A percentile compares a stretch with the other conserved stretches of the same genome.
phyloP scores from a whole-genome alignment of 2,329 filamentous ascomycete genomes.

The Fusarium sulawesiense region DNA sequence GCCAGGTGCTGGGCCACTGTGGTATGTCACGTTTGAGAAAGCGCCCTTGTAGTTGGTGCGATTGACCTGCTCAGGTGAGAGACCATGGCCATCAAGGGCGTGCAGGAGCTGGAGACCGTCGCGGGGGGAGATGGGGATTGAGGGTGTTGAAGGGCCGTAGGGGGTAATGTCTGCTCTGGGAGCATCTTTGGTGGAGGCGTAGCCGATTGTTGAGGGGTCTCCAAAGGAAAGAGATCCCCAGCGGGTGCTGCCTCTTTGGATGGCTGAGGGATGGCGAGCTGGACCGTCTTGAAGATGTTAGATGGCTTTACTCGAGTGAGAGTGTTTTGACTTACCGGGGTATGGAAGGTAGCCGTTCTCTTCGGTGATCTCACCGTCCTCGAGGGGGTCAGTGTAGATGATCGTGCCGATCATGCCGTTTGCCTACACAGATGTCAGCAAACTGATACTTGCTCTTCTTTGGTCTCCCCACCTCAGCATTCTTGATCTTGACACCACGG shows the following conservation, averaged over 20 bases:
- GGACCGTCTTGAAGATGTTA: constrained; percentile 18
- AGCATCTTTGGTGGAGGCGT: too few species aligned
- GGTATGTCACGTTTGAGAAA: constrained; percentile 28
- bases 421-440: neutral
- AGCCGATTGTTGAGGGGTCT: constrained; percentile 36
- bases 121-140: constrained; percentile 27
- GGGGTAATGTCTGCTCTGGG: constrained; percentile 21
- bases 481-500: constrained; percentile 36
- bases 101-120: constrained; percentile 21
- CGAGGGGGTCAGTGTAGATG: constrained; percentile 17
- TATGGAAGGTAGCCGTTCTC: constrained; percentile 26
- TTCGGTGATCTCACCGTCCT: constrained; percentile 33
- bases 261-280: constrained; percentile 32
- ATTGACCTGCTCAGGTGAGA: constrained; percentile 19
- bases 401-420: constrained; percentile 32
- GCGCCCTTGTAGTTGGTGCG: constrained; percentile 29
- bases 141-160: constrained; percentile 31
- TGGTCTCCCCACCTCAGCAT: too few species aligned
- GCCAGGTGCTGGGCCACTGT: constrained; percentile 26
- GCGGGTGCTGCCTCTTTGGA: constrained; percentile 34
- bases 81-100: constrained; percentile 17
- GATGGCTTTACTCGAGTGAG: fast-evolving
- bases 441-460: too few species aligned
- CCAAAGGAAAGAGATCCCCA: constrained; percentile 38
- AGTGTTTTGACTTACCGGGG: neutral